Conservation (phyloP, 768 basidiomycete species). For the Neoboletus brunneissimus region DNA sequence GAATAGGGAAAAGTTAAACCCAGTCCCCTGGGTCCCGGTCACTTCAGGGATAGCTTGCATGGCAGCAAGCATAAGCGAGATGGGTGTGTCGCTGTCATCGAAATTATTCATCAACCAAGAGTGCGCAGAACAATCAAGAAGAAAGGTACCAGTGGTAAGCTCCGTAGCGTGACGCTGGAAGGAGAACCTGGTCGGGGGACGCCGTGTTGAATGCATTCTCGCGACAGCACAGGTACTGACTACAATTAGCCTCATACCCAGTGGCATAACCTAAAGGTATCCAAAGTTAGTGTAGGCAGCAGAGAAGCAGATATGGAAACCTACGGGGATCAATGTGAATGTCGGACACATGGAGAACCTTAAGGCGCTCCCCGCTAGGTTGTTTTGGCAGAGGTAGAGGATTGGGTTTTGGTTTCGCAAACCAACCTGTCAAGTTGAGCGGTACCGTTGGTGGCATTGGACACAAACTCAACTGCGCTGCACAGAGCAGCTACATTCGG, state of each 20-base stretch:
- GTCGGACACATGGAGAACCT: conserved; percentile 49
- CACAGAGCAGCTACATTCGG: conserved; percentile 32
- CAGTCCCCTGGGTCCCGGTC: conserved; percentile 54
- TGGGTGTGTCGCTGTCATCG: conserved; percentile 52
- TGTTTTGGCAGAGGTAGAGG: conserved; percentile 40
- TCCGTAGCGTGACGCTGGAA: conserved; percentile 65
- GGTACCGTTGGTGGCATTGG: conserved; percentile 39
- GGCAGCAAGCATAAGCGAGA: conserved; percentile 53
- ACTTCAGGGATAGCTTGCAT: conserved; percentile 65
- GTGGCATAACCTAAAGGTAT: conserved; percentile 53
- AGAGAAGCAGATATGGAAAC: conserved; percentile 8
- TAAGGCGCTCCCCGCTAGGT: conserved; percentile 44
- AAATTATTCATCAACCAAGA: neutral
- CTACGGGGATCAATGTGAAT: conserved; percentile 50
- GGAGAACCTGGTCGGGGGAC: conserved; percentile 46
- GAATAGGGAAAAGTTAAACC: conserved; percentile 64
- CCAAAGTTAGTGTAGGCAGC: neutral
- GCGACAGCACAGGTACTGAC: conserved; percentile 61
- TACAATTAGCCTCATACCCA: conserved; percentile 71
- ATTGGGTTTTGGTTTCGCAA: conserved; percentile 50
- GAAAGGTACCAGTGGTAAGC: conserved; percentile 24
- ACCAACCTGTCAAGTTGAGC: conserved; percentile 47
- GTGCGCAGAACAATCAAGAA: too few species aligned
- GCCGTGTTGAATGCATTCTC: conserved; percentile 42
- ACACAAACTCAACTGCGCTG: conserved; percentile 36